Conservation (phyloP, 192 early-diverging fungal species). For the Gaertneriomyces semiglobifer region DNA sequence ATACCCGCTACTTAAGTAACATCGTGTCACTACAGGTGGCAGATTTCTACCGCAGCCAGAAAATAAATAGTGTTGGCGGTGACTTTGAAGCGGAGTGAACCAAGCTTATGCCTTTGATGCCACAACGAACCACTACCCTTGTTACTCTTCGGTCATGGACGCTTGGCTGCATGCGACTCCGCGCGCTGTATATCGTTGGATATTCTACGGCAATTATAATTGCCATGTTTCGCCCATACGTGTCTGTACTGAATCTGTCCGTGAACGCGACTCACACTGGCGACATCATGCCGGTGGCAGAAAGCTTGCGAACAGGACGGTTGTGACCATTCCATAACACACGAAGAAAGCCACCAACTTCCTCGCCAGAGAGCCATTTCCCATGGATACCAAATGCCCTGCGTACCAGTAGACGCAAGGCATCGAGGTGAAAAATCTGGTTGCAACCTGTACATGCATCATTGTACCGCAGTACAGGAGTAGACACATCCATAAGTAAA, state of each 20-base stretch:
- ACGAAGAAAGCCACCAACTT: slow-evolving; percentile 63
- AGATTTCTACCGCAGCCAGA: slow-evolving; percentile 29
- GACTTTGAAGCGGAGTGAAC: slow-evolving; percentile 13
- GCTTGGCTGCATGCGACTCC: too few species aligned
- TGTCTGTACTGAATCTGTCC: neutral
- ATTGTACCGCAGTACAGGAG: slow-evolving; percentile 58
- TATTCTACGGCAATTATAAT: too few species aligned
- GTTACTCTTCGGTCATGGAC: too few species aligned
- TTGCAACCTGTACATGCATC: slow-evolving; percentile 92
- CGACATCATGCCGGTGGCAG: slow-evolving; percentile 71
- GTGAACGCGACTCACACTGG: neutral
- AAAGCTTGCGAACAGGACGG: slow-evolving; percentile 82
- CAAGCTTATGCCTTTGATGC: too few species aligned
- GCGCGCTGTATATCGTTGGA: too few species aligned
- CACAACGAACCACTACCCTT: too few species aligned
- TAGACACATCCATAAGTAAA: slow-evolving; percentile 69
- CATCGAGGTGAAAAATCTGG: slow-evolving; percentile 75
- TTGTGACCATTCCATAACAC: slow-evolving; percentile 69
- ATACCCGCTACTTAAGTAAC: neutral
- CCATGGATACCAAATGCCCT: slow-evolving; percentile 44
- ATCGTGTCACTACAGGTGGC: slow-evolving; percentile 18
- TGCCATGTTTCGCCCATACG: neutral
- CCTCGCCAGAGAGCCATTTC: slow-evolving; percentile 12
- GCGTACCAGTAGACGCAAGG: slow-evolving; percentile 82
- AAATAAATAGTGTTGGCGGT: slow-evolving; percentile 21